A percentile compares a stretch with the other conserved stretches of the same genome.
Evolutionary conservation across 2,329 filamentous ascomycete species (phyloP).

Genomic region (Raffaelea arxii): DNA sequence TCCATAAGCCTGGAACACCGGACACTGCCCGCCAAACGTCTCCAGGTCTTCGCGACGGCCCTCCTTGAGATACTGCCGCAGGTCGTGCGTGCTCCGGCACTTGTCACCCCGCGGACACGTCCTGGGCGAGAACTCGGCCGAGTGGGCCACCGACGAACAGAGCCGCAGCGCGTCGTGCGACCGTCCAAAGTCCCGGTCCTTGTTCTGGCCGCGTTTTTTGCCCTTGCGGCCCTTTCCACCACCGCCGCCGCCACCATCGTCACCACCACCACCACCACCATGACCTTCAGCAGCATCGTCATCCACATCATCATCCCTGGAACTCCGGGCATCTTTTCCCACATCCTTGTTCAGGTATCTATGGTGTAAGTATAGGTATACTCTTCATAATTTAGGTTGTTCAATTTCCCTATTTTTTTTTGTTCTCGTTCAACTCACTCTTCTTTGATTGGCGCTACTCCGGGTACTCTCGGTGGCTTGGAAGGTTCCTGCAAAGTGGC

Average conservation of each 20-base stretch:
- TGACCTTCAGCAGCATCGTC: conserved; percentile 41
- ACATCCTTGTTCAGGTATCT: conserved; percentile 30
- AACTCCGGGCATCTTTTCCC: conserved; percentile 1
- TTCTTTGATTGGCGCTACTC: neutral
- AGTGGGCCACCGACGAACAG: conserved; percentile 63
- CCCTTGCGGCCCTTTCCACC: conserved; percentile 21
- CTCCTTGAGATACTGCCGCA: conserved; percentile 75
- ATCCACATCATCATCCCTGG: conserved; percentile 22
- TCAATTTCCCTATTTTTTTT: too few species aligned
- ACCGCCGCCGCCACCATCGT: conserved; percentile 10
- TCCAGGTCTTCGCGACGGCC: conserved; percentile 72
- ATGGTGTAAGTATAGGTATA: neutral
- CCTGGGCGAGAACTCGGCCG: conserved; percentile 71
- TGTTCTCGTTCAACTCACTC: neutral
- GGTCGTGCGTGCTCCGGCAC: conserved; percentile 74
- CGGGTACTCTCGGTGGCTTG: neutral
- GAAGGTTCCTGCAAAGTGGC: neutral
- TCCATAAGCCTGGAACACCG: conserved; percentile 67
- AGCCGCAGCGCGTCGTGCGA: conserved; percentile 69
- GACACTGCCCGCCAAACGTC: conserved; percentile 70
- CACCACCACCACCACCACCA: conserved; percentile 18
- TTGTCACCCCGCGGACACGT: conserved; percentile 69
- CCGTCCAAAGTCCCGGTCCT: conserved; percentile 67
- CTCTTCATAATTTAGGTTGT: too few species aligned
- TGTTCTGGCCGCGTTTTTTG: conserved; percentile 71